These are phyloP conservation scores for Aureobasidium sp. DNA, from an alignment of 2,329 filamentous ascomycete species.

Conservation along the genomic window DNA sequence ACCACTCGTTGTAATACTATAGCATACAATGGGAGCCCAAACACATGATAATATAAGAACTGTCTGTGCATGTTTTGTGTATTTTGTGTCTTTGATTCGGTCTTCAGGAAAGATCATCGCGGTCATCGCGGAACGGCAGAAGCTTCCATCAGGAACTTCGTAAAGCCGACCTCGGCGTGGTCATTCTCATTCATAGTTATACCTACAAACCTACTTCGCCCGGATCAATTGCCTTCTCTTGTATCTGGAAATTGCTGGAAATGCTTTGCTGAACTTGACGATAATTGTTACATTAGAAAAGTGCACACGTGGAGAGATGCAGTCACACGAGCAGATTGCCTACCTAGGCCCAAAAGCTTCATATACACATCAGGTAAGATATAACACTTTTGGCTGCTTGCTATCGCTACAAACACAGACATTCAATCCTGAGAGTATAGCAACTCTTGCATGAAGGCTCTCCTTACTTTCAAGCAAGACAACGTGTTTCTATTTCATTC, in stretches of 20 bases:
- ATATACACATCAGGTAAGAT: conserved; percentile 60
- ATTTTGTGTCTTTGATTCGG: background rate
- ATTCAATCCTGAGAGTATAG: too few species aligned
- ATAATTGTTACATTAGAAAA: background rate
- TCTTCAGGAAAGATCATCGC: background rate
- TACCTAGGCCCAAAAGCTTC: conserved; percentile 59
- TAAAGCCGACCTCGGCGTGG: conserved; percentile 7
- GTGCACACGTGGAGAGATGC: conserved; percentile 42
- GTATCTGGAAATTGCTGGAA: background rate
- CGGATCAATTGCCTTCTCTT: background rate
- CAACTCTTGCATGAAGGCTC: background rate
- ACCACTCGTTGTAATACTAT: conserved; percentile 11
- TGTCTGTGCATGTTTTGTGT: background rate
- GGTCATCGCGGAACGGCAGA: conserved; percentile 2
- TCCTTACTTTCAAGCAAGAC: too few species aligned
- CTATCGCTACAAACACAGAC: background rate
- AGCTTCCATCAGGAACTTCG: background rate
- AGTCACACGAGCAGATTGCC: conserved; percentile 33
- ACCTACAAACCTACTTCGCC: background rate
- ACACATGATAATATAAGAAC: background rate
- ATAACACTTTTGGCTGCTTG: conserved; percentile 7
- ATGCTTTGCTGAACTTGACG: background rate
- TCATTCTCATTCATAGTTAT: background rate
- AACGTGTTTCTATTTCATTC: background rate
- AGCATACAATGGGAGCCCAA: conserved; percentile 8